Evolutionary conservation across 441 rosid species (phyloP), one percentile per base, ranked within the genome.

Genomic region (Eruca vesicaria): DNA sequence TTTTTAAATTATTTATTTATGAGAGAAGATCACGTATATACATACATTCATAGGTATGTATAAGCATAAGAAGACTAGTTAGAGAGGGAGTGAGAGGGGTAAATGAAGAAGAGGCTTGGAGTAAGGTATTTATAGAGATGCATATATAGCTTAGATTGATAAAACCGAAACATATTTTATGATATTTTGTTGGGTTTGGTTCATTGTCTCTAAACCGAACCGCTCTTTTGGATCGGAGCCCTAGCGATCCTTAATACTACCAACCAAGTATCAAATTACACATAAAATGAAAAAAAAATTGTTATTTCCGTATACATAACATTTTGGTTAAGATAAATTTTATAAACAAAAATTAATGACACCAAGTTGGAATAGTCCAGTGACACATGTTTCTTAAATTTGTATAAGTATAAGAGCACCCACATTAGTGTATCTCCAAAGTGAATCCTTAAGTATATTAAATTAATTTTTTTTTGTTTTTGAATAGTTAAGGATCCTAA

Each of bases 61-160:
- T 35, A 66, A 16, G 67, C 53, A 63, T 38, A 29, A 69, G 36
- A 62, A 45, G 63, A 41, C 52, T 64, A 45, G 76, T 45, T 26
- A 15, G 72, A 64, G 72, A 58, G 52, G 26, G 68, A 65, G 61
- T 55, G 57, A 50, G 63, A 77, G 19, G 72, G 21, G 57, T 33
- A 43, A 71, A 55, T 45, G 58, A 77, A 71, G 68, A 15, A 59
- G 72, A 66, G 35, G 35, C 56, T 32, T 69, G 35, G 10, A 33
- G 61, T 18, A 21, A 15, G 32, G 63, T 71, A 58, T 71, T 71
- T 77, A 77, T 71, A 77, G 72, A 58, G 76, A 45, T 15, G 5
- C 18, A 64, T n/a, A n/a, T 3, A n/a, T 33, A 31, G 11, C 63
- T 36, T 55, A 4, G 67, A 31, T 56, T 1, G 43, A 16, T 16